Evolutionary conservation across 192 early-diverging fungal species (phyloP).

Genomic region (Coemansia reversa): DNA sequence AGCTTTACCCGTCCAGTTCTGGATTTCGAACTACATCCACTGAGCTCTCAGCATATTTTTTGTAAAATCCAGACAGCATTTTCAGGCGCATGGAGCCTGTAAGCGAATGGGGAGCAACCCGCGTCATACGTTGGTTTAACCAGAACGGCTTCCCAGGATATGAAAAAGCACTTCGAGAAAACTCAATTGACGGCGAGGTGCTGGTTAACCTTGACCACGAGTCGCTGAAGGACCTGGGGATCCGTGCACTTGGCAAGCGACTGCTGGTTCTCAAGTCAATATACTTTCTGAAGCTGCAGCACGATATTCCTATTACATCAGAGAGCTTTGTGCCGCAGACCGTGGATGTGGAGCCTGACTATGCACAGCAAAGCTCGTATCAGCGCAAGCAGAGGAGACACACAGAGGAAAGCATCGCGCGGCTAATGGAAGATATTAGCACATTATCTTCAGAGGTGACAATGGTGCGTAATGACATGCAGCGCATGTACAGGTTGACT

Average conservation of each 20-base stretch:
- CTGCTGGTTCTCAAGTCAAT: conserved; percentile 88
- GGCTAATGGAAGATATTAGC: conserved; percentile 48
- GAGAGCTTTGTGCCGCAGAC: conserved; percentile 84
- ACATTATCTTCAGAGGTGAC: conserved; percentile 41
- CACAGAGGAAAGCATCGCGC: conserved; percentile 41
- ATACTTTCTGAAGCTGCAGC: conserved; percentile 76
- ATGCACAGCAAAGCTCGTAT: conserved; percentile 37
- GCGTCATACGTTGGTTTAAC: conserved; percentile 51
- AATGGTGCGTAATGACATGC: conserved; percentile 46
- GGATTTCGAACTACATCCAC: not conserved
- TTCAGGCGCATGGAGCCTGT: conserved; percentile 41
- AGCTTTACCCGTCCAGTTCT: not conserved
- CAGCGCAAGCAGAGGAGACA: conserved; percentile 50
- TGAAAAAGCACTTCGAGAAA: conserved; percentile 59
- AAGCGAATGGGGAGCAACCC: conserved; percentile 38
- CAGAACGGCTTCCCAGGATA: conserved; percentile 55
- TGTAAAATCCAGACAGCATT: not conserved
- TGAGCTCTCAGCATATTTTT: not conserved
- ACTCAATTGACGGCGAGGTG: conserved; percentile 86
- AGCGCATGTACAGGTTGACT: conserved; percentile 48
- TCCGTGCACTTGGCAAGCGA: conserved; percentile 83
- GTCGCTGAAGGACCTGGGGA: conserved; percentile 82
- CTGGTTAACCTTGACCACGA: conserved; percentile 88
- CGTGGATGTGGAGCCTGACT: conserved; percentile 53
- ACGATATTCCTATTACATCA: conserved; percentile 75